Conservation (phyloP, 306 rosid genomes). For the Myrica gale region DNA sequence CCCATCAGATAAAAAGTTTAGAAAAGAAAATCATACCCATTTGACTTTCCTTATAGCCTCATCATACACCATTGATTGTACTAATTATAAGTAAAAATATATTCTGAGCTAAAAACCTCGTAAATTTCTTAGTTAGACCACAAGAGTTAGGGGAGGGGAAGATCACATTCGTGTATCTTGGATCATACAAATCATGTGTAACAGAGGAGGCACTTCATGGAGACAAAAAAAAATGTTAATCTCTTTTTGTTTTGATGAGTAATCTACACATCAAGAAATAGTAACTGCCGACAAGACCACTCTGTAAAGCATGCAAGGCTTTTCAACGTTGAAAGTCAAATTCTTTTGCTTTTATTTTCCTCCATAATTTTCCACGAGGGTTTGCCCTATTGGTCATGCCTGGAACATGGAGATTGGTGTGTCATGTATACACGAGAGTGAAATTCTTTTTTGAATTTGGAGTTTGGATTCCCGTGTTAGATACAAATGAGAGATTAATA, state of each 20-base stretch:
- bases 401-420: no score
- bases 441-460: no score
- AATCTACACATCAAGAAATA: slow-evolving; percentile 24
- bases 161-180: no score
- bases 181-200: no score
- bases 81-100: slow-evolving; percentile 23
- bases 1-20: slow-evolving; percentile 73
- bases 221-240: background rate
- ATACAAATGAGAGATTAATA: no score
- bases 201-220: background rate
- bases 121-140: no score
- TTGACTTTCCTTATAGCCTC: slow-evolving; percentile 71
- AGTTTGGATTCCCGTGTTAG: no score
- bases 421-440: no score
- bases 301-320: slow-evolving; percentile 36
- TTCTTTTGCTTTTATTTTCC: slow-evolving; percentile 13
- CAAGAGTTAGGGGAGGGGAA: no score
- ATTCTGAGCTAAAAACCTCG: background rate
- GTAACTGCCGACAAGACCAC: slow-evolving; percentile 58
- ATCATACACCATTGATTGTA: slow-evolving; percentile 73
- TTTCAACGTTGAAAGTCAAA: slow-evolving; percentile 52
- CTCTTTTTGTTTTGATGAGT: background rate
- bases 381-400: no score
- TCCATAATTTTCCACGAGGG: slow-evolving; percentile 1
- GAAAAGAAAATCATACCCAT: slow-evolving; percentile 59